Percentiles rank a stretch among this genome's conserved stretches.
Conservation (phyloP, 257 asterid genomes). For the Salvia hispanica region DNA sequence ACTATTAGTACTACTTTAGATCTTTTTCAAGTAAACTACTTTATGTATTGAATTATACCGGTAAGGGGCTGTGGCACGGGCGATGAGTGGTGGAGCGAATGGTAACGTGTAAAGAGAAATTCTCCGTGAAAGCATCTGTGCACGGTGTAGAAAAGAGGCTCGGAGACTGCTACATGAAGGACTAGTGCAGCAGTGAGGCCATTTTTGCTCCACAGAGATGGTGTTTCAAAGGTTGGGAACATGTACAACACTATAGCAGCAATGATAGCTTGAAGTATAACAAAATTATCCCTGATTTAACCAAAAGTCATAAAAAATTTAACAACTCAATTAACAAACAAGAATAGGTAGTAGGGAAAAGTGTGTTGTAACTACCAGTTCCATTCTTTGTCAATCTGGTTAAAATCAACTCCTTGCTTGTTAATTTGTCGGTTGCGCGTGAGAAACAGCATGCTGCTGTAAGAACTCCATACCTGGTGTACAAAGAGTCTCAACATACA, state of each 20-base stretch:
- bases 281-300: conserved; percentile 70
- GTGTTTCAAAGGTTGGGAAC: conserved; percentile 41
- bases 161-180: conserved; percentile 67
- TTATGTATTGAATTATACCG: conserved; percentile 38
- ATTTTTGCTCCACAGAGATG: conserved; percentile 56
- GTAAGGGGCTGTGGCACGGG: conserved; percentile 75
- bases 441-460: conserved; percentile 67
- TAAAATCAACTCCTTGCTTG: conserved; percentile 68
- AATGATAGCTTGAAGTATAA: conserved; percentile 68
- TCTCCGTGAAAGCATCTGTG: conserved; percentile 71
- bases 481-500: conserved; percentile 51
- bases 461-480: conserved; percentile 61
- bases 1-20: too few relatives aligned
- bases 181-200: conserved; percentile 51
- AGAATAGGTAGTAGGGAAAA: neutral
- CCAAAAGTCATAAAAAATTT: too few relatives aligned
- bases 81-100: conserved; percentile 82
- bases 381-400: conserved; percentile 90
- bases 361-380: conserved; percentile 49
- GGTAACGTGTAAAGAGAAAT: conserved; percentile 61
- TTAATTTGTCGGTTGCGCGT: conserved; percentile 67
- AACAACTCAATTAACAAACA: neutral
- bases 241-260: conserved; percentile 47
- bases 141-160: conserved; percentile 70
- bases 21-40: neutral